Evolutionary conservation across 257 asterid species (phyloP), one percentile per base, ranked within the genome.

Genomic region (Capsicum chinense): DNA sequence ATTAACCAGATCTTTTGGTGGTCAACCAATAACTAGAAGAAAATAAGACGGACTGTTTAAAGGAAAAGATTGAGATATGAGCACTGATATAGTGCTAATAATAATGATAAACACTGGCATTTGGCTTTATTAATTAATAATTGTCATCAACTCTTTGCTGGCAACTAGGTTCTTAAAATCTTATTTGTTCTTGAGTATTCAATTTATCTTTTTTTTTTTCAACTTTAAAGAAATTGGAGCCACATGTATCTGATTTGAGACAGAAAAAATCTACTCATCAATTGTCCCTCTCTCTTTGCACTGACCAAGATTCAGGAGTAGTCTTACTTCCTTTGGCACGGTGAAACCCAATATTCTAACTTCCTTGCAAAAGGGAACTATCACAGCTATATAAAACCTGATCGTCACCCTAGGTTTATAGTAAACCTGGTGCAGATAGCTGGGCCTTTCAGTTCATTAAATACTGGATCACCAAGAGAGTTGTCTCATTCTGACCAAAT

Each of bases 71-170:
- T 21, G 47, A 71, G 56, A 47, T 47, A 71, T 47, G 79, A 71
- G 17, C 58, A 71, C 58, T 71, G 79, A 71, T 71, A 10, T 71
- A 47, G 47, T 71, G 58, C 58, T 71, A 71, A 71, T 47, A 71
- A 47, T 47, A 71, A 71, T 71, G 58, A 47, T 71, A 71, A 71
- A 71, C 57, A 71, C 58, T 71, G 39, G 39, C 9, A 71, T 47
- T 3, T 71, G 58, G 37, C 79, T 47, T 56, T 47, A 71, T 71
- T 71, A 47, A 47, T 71, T 57, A 47, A 47, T 47, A 44, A 16
- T 47, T 71, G 79, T 71, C 6, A 47, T n/a, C 35, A 71, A 71
- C n/a, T 71, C 58, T 71, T 71, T 11, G 8, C 17, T 6, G 10
- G 39, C 79, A n/a, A 71, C 58, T 71, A 47, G 58, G 47, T 71